These are phyloP conservation scores for Smithsoniella earleae DNA, from an alignment of 163 green algal species.

Conservation along the genomic window DNA sequence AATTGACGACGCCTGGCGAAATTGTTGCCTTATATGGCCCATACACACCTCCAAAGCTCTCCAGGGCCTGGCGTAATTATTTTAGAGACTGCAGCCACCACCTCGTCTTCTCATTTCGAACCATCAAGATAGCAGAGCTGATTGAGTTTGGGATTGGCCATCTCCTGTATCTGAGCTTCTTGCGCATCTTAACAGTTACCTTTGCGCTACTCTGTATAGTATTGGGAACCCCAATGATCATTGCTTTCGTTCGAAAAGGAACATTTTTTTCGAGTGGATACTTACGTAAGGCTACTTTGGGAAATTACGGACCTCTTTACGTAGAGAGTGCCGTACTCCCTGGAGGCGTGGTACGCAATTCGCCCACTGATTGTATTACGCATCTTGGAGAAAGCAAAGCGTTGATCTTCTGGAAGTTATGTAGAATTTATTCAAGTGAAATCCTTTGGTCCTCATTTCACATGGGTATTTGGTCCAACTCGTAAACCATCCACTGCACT, in stretches of 20 bases:
- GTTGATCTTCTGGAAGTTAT: no score
- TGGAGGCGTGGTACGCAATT: background rate
- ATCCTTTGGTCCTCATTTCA: no score
- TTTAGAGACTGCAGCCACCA: slow-evolving; percentile 13
- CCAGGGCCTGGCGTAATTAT: background rate
- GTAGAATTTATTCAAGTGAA: no score
- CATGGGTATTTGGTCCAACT: no score
- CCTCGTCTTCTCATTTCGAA: background rate
- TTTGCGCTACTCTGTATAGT: background rate
- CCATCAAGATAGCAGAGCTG: background rate
- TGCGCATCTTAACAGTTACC: background rate
- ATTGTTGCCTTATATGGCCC: background rate
- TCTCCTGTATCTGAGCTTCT: background rate
- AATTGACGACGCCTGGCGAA: no score
- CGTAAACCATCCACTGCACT: background rate
- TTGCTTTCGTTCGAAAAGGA: background rate
- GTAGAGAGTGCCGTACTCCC: background rate
- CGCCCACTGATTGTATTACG: no score
- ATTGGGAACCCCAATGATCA: background rate
- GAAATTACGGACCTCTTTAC: slow-evolving; percentile 9
- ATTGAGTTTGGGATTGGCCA: slow-evolving; percentile 6
- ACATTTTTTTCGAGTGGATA: background rate
- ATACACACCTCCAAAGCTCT: background rate
- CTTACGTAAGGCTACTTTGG: background rate
- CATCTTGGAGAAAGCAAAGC: no score